phyloP scores from a whole-genome alignment of 129 eudicot genomes.

The Ambrosia artemisiifolia region DNA sequence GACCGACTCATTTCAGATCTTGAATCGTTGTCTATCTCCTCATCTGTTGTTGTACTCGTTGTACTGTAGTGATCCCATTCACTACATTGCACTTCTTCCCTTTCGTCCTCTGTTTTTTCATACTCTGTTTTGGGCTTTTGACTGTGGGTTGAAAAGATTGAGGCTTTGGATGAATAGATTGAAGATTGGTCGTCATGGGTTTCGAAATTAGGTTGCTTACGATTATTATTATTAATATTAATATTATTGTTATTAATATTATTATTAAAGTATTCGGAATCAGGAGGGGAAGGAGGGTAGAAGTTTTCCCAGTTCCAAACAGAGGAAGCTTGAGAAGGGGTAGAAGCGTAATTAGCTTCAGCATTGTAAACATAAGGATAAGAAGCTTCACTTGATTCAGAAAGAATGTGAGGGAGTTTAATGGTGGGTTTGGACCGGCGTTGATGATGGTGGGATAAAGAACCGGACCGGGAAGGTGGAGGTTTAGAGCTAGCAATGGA shows the following conservation, averaged over 20 bases:
- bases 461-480: slow-evolving; percentile 46
- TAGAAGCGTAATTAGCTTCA: slow-evolving; percentile 45
- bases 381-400: slow-evolving; percentile 64
- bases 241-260: no score
- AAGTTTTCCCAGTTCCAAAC: slow-evolving; percentile 96
- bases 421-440: slow-evolving; percentile 32
- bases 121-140: background rate
- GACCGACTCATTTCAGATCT: slow-evolving; percentile 70
- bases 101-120: slow-evolving; percentile 46
- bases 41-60: slow-evolving; percentile 49
- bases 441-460: slow-evolving; percentile 45
- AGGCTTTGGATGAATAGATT: slow-evolving; percentile 32
- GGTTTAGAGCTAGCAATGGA: slow-evolving; percentile 31
- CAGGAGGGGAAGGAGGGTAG: slow-evolving; percentile 93
- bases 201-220: slow-evolving; percentile 24
- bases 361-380: slow-evolving; percentile 56
- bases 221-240: background rate
- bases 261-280: slow-evolving; percentile 57
- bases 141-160: slow-evolving; percentile 11
- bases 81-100: slow-evolving; percentile 88
- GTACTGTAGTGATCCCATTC: slow-evolving; percentile 92
- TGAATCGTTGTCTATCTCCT: slow-evolving; percentile 49
- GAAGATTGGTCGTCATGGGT: slow-evolving; percentile 38
- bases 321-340: slow-evolving; percentile 84
- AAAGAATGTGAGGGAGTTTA: slow-evolving; percentile 68